Evolutionary conservation across 306 rosid species (phyloP).

Genomic region (Cicer arietinum): DNA sequence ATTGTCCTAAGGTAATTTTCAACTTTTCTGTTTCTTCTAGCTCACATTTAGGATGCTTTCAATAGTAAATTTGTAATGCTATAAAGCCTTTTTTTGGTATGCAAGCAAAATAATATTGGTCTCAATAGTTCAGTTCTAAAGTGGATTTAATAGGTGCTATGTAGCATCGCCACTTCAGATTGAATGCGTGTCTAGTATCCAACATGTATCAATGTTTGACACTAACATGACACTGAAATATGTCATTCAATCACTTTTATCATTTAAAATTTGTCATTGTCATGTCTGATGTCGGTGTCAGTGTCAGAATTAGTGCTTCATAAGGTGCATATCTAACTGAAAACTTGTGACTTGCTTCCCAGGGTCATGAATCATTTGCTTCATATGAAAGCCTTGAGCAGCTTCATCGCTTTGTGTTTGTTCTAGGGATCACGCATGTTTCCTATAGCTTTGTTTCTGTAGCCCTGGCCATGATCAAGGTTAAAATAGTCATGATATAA

Average conservation of each 20-base stretch:
- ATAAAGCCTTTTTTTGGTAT: background rate
- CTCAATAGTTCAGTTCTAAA: background rate
- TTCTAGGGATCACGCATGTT: conserved; percentile 84
- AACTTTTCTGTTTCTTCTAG: background rate
- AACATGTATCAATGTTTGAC: too few relatives aligned
- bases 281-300: background rate
- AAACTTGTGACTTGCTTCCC: conserved; percentile 38
- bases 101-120: background rate
- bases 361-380: conserved; percentile 91
- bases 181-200: too few relatives aligned
- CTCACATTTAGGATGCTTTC: conserved; percentile 4
- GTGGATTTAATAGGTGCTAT: background rate
- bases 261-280: too few relatives aligned
- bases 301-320: background rate
- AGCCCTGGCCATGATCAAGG: conserved; percentile 88
- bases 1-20: conserved; percentile 73
- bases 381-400: conserved; percentile 89
- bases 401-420: conserved; percentile 87
- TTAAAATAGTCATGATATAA: conserved; percentile 40
- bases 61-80: conserved; percentile 13
- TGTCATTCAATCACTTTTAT: background rate
- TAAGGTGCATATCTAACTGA: background rate
- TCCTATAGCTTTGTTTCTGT: conserved; percentile 77
- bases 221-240: too few relatives aligned
- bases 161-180: background rate